phyloP scores from a whole-genome alignment of 1,139 yeast species.

The Geotrichum candidum region DNA sequence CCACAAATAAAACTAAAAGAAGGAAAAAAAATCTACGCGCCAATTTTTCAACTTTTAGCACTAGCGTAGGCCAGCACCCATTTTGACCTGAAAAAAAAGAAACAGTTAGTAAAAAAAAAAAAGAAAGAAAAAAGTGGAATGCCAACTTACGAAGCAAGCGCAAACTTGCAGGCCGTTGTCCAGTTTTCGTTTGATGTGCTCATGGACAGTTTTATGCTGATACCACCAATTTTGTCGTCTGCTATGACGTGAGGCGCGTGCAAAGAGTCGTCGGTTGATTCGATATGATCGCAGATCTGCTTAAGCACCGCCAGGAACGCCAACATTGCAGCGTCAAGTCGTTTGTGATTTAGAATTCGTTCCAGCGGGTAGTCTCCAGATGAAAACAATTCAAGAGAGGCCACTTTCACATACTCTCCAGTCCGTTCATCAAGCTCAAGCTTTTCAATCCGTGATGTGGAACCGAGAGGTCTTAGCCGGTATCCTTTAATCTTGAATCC shows the following conservation, averaged over 20 bases:
- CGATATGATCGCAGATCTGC: constrained; percentile 51
- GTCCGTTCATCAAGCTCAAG: constrained; percentile 38
- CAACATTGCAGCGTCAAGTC: constrained; percentile 70
- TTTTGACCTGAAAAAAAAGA: constrained; percentile 26
- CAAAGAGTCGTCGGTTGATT: constrained; percentile 47
- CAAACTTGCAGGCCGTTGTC: constrained; percentile 83
- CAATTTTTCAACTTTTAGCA: constrained; percentile 15
- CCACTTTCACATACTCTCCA: constrained; percentile 34
- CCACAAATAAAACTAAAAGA: not conserved
- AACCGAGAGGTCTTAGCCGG: constrained; percentile 74
- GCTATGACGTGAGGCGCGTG: constrained; percentile 67
- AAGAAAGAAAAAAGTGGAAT: not conserved
- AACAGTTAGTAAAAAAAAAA: not conserved
- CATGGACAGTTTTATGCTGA: constrained; percentile 64
- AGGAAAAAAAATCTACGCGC: not conserved
- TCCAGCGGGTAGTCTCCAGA: constrained; percentile 66
- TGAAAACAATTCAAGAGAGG: constrained; percentile 47
- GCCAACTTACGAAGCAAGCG: constrained; percentile 50
- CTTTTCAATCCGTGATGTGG: constrained; percentile 72
- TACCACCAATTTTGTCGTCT: constrained; percentile 69
- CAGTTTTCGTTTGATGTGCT: constrained; percentile 65
- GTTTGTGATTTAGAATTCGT: constrained; percentile 61
- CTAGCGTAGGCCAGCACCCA: constrained; percentile 39
- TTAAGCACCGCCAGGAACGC: constrained; percentile 60
- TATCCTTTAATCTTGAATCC: constrained; percentile 53